Evolutionary conservation across 305 asterid species (phyloP).

Genomic region (Vinca major): DNA sequence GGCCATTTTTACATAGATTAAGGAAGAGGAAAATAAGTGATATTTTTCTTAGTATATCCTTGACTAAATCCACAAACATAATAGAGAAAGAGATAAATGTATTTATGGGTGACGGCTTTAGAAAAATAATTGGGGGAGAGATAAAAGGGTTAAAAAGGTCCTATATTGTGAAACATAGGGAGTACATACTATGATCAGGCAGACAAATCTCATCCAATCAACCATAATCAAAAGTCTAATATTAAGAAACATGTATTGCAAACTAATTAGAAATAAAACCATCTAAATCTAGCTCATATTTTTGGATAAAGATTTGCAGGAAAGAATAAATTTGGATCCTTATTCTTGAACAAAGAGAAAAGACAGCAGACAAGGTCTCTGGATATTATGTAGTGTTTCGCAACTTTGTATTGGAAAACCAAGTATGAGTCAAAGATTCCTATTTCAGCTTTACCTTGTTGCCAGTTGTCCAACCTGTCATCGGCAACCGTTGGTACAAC

Average conservation of each 20-base stretch:
- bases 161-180: too few relatives aligned
- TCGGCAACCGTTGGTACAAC: constrained; percentile 79
- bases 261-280: background rate
- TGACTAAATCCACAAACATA: too few relatives aligned
- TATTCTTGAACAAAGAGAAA: background rate
- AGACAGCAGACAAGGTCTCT: background rate
- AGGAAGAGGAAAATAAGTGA: too few relatives aligned
- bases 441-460: constrained; percentile 44
- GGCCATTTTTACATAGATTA: too few relatives aligned
- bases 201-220: too few relatives aligned
- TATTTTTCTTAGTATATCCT: too few relatives aligned
- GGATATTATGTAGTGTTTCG: background rate
- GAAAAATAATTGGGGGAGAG: too few relatives aligned
- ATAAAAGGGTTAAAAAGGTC: too few relatives aligned
- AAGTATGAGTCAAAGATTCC: constrained; percentile 18
- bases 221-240: background rate
- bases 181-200: too few relatives aligned
- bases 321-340: background rate
- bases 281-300: background rate
- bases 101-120: too few relatives aligned
- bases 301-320: background rate
- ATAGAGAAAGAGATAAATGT: too few relatives aligned
- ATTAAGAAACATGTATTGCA: background rate
- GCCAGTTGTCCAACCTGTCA: constrained; percentile 88
- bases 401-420: background rate